phyloP scores from a whole-genome alignment of 768 basidiomycete genomes.

The Leucocoprinus leucothites region DNA sequence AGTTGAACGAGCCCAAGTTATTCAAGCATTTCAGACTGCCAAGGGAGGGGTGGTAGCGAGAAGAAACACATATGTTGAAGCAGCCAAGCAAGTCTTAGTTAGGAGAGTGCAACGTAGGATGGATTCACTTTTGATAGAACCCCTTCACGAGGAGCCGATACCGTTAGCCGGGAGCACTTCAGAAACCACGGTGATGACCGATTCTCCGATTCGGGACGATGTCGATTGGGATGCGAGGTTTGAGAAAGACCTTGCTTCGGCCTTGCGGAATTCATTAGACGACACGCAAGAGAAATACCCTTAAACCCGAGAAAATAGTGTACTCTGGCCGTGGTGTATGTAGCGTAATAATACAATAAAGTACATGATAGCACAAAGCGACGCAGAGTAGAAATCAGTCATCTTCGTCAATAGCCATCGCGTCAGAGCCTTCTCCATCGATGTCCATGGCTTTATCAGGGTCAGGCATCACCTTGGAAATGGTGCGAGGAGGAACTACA shows the following conservation, averaged over 20 bases:
- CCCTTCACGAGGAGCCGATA: not conserved
- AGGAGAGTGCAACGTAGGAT: not conserved
- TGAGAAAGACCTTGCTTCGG: slow-evolving; percentile 7
- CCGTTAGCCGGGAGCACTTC: not conserved
- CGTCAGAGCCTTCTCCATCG: not conserved
- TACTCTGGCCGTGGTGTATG: not conserved
- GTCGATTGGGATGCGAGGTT: slow-evolving; percentile 9
- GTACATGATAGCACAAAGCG: not conserved
- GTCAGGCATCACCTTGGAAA: not conserved
- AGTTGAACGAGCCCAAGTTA: slow-evolving; percentile 29
- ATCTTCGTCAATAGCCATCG: not conserved
- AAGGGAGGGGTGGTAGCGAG: slow-evolving; percentile 27
- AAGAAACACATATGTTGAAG: slow-evolving; percentile 28
- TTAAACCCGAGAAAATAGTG: not conserved
- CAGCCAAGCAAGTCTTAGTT: slow-evolving; percentile 24
- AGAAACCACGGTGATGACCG: not conserved
- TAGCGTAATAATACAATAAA: slow-evolving; percentile 2
- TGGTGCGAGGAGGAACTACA: not conserved
- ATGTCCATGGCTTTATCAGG: slow-evolving; percentile 1
- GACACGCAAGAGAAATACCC: not conserved
- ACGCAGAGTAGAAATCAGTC: no score
- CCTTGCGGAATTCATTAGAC: slow-evolving; percentile 14
- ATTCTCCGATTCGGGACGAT: not conserved
- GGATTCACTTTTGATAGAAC: not conserved
- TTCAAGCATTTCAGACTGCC: slow-evolving; percentile 35